Evolutionary conservation across 1,284 basidiomycete species (phyloP), one percentile per base, ranked within the genome.

Genomic region (Rhodotorula sp.): DNA sequence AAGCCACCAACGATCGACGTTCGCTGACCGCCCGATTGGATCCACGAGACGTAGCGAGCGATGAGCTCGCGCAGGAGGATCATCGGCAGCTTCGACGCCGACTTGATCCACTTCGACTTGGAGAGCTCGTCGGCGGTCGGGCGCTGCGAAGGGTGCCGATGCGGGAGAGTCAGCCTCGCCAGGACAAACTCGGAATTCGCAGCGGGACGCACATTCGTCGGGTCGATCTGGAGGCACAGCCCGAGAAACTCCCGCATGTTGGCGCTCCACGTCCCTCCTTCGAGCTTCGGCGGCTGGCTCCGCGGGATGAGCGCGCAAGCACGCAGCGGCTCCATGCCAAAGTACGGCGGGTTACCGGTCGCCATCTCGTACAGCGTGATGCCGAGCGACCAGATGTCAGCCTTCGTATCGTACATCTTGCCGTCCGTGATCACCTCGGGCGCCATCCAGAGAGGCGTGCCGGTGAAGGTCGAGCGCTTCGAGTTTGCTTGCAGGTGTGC

Each of bases 381-480:
- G 10, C 94, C 94, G 67, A 98, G 81, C 76, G 91, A 94, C 94
- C 94, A 98, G 60, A 98, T 92, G 78, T 98, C 95, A 8, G 94
- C 95, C 78, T 93, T 92, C 44, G 90, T 89, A 78, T 98, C 94
- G 80, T 99, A 99, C 55, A 89, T 85, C 46, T 91, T 88, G 5
- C 90, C 88, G 51, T 89, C 88, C 71, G 92, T 90, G 24, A 95
- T 91, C 9, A 98, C 93, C 81, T 98, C 95, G 0, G 94, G 94
- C 0, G 94, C 94, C 95, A 98, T 98, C 94, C 94, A 98, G 79
- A 95, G 92, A 0, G 94, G 94, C 0, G 95, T 98, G 2, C 95
- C 95, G 70, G 94, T 92, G 74, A 97, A 87, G 0, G 94, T 98
- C 59, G 92, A 93, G 30, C 94, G 87, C 80, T 97, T 98, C 79